phyloP scores from a whole-genome alignment of 306 rosid species.

The Vicia sativa region DNA sequence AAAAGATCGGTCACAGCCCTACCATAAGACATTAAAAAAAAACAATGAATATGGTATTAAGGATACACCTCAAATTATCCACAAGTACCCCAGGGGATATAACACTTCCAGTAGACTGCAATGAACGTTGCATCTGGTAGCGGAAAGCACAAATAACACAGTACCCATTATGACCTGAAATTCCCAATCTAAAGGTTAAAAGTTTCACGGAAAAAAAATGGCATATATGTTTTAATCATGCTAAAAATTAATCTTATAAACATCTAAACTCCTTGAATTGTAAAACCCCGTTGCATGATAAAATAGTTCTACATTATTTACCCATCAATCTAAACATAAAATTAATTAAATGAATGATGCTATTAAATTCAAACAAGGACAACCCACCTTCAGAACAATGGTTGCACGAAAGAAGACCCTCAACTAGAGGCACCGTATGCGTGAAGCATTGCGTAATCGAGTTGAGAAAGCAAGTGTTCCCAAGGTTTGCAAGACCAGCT shows the following conservation, averaged over 20 bases:
- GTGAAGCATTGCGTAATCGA: constrained; percentile 86
- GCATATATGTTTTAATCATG: background rate
- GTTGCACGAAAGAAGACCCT: constrained; percentile 53
- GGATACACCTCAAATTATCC: constrained; percentile 79
- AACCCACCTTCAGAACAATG: constrained; percentile 58
- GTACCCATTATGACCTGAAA: constrained; percentile 61
- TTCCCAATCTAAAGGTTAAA: constrained; percentile 30
- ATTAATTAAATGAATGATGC: background rate
- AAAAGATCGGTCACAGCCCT: background rate
- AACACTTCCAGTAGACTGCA: constrained; percentile 50
- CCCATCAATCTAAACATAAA: background rate
- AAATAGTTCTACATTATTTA: background rate
- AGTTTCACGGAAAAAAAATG: background rate
- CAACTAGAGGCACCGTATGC: constrained; percentile 76
- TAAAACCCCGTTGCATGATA: background rate
- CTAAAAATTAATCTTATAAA: background rate
- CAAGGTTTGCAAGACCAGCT: constrained; percentile 79
- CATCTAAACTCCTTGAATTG: background rate
- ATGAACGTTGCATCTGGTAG: constrained; percentile 53
- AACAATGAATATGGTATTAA: constrained; percentile 25
- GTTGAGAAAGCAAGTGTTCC: constrained; percentile 86
- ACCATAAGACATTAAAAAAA: background rate
- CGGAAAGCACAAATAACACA: constrained; percentile 77
- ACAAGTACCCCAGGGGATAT: constrained; percentile 63
- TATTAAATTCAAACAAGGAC: constrained; percentile 3